Percentiles rank a stretch among this genome's conserved stretches.
Evolutionary conservation across 169 alveolate genomes (phyloP).

Genomic region (Plasmodium gaboni): DNA sequence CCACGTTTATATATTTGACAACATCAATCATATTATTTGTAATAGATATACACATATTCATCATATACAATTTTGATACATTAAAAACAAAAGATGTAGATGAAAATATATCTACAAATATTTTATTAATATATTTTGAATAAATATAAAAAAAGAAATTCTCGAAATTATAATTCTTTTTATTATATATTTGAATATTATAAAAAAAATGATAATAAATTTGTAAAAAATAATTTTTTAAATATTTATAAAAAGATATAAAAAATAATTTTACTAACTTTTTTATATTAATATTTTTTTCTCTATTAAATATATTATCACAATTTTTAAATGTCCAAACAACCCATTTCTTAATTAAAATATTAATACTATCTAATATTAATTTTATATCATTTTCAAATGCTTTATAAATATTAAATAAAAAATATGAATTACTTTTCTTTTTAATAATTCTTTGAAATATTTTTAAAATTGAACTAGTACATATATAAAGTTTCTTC

Average conservation of each 20-base stretch:
- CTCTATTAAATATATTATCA: constrained; percentile 29
- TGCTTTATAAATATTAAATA: constrained; percentile 20
- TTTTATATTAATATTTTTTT: constrained; percentile 40
- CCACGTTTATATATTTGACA: not conserved
- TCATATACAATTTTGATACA: constrained; percentile 11
- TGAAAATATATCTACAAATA: constrained; percentile 40
- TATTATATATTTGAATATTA: constrained; percentile 4
- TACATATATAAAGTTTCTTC: constrained; percentile 29
- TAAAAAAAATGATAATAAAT: constrained; percentile 14
- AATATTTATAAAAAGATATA: constrained; percentile 53
- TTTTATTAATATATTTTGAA: constrained; percentile 47
- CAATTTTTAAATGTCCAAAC: constrained; percentile 39
- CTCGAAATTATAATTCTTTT: constrained; percentile 5
- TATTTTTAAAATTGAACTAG: constrained; percentile 34
- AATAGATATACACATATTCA: constrained; percentile 27
- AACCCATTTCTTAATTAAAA: constrained; percentile 42
- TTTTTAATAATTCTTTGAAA: constrained; percentile 46
- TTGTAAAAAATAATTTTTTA: constrained; percentile 48
- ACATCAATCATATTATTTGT: constrained; percentile 29
- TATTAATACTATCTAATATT: constrained; percentile 37
- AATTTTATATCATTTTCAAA: constrained; percentile 27
- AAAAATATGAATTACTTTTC: constrained; percentile 5
- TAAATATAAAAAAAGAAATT: constrained; percentile 39
- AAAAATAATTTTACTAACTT: constrained; percentile 56
- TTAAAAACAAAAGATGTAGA: constrained; percentile 23